These are phyloP conservation scores for Thielaviopsis punctulata DNA, from an alignment of 2,329 filamentous ascomycete genomes.

Conservation along the genomic window DNA sequence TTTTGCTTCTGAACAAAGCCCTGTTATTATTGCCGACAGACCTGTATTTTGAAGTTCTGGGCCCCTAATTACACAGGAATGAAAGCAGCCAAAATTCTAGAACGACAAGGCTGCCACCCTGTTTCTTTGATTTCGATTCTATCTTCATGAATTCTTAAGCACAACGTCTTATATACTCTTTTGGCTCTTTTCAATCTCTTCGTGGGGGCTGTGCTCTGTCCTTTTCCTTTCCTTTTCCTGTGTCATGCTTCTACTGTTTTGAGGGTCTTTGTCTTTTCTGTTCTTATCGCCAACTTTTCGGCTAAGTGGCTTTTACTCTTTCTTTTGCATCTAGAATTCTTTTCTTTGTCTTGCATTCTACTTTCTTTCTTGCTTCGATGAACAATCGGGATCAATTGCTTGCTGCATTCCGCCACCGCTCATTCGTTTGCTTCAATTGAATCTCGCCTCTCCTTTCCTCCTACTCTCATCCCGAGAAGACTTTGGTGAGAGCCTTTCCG, in stretches of 20 bases:
- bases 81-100: too few relatives aligned
- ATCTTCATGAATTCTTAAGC: too few relatives aligned
- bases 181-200: background rate
- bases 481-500: background rate
- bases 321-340: background rate
- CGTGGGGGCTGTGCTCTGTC: too few relatives aligned
- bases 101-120: too few relatives aligned
- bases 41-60: too few relatives aligned
- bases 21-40: too few relatives aligned
- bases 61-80: too few relatives aligned
- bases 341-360: background rate
- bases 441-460: background rate
- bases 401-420: background rate
- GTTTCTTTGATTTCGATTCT: too few relatives aligned
- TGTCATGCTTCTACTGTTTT: background rate
- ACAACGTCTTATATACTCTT: too few relatives aligned
- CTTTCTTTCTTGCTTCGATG: background rate
- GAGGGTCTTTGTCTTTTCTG: background rate
- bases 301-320: too few relatives aligned
- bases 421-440: background rate
- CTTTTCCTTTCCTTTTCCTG: background rate
- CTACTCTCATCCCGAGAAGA: background rate
- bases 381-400: background rate
- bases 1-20: too few relatives aligned
- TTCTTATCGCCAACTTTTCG: background rate